Conservation (phyloP, 495 filamentous ascomycete species). For the Aspergillus homomorphus region DNA sequence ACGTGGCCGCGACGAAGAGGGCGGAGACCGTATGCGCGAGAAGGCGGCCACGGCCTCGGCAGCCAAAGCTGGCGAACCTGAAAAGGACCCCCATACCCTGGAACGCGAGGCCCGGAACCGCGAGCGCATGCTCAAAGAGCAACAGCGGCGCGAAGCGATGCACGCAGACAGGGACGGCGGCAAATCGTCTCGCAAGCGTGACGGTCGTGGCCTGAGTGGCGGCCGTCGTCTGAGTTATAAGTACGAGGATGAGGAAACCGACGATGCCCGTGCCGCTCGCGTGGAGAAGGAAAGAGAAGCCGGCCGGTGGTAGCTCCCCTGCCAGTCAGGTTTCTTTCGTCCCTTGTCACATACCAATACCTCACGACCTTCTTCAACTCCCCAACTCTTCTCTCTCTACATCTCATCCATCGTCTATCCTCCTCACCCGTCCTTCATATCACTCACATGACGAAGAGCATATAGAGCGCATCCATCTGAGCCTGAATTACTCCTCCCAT, state of each 20-base stretch:
- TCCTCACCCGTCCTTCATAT: not conserved
- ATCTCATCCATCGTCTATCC: not conserved
- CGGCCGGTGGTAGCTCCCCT: conserved; percentile 28
- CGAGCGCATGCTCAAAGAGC: conserved; percentile 73
- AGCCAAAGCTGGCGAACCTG: conserved; percentile 31
- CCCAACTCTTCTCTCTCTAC: not conserved
- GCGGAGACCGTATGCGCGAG: conserved; percentile 18
- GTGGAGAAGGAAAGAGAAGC: conserved; percentile 50
- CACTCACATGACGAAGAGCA: not conserved
- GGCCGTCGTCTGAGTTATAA: conserved; percentile 54
- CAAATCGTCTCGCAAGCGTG: conserved; percentile 48
- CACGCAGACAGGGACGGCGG: conserved; percentile 43
- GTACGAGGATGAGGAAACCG: conserved; percentile 56
- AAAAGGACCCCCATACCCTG: conserved; percentile 66
- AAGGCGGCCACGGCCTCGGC: conserved; percentile 18
- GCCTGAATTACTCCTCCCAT: not conserved
- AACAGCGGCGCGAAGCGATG: conserved; percentile 64
- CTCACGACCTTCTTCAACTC: not conserved
- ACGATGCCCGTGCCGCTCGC: conserved; percentile 40
- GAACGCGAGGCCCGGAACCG: conserved; percentile 75
- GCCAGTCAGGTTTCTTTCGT: not conserved
- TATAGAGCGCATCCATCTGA: not conserved
- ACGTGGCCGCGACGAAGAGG: conserved; percentile 32
- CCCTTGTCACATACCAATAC: not conserved
- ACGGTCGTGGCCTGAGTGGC: conserved; percentile 51